Evolutionary conservation across 2,329 filamentous ascomycete genomes (phyloP), one percentile per base, ranked within the genome.

Genomic region (Arthrinium phaeospermum): DNA sequence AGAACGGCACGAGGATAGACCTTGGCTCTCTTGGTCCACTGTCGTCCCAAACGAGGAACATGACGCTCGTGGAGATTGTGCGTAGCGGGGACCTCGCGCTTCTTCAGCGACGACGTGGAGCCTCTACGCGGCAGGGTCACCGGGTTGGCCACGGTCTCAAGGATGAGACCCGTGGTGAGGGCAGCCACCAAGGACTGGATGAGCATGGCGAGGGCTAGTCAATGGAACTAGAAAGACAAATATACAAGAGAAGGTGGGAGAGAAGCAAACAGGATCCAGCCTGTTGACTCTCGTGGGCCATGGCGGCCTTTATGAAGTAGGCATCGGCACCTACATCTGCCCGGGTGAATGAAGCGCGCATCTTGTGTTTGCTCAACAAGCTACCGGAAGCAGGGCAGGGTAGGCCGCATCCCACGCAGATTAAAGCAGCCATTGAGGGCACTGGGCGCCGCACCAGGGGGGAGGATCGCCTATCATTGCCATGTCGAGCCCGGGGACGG

Each of bases 21-120:
- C 41, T 78, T 78, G 47, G 76, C 67, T 46, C 73, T 75, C 72
- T 76, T 78, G 8, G 73, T 71, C 81, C 81, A 82, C 51, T 72
- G 72, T 0, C 69, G 69, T 1, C 73, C 75, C 75, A 74, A 76
- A 49, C 78, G 75, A 27, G 75, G 69, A 69, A 74, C 71, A 72
- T 81, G 79, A 13, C 79, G 78, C 73, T 82, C 81, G 71, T 82
- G 81, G 49, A 81, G 74, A 30, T 69, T 68, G 71, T 82, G 80
- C 27, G 79, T 78, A 2, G 70, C 69, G 3, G 77, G 77, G 8
- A 78, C 67, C 4, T 74, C 71, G 57, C 76, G 76, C 49, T 74
- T 74, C 70, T 49, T 70, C 45, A 70, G 67, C 22, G 34, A 64
- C 57, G 57, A n/a, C 0, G 53, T 2, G 53, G 7, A 22, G 22